phyloP scores from a whole-genome alignment of 2,329 filamentous ascomycete species.

The Aspergillus ochraceoroseus region DNA sequence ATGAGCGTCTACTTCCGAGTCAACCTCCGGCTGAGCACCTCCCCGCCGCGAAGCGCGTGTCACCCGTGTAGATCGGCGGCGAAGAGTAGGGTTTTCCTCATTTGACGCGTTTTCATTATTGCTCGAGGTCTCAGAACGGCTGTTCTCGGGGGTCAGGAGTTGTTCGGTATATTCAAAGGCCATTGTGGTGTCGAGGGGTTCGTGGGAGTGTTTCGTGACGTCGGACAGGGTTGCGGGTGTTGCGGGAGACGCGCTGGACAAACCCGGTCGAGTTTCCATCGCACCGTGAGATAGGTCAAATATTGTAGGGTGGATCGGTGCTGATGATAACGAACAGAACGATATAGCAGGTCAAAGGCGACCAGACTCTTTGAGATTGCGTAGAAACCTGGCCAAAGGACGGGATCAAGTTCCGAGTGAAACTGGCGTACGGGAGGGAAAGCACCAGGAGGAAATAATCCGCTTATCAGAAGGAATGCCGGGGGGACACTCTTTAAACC shows the following conservation, averaged over 20 bases:
- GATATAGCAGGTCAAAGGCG: background rate
- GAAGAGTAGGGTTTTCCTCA: constrained; percentile 32
- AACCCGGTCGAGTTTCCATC: constrained; percentile 30
- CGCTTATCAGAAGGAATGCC: constrained; percentile 12
- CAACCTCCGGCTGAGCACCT: constrained; percentile 26
- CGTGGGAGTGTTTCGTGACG: constrained; percentile 25
- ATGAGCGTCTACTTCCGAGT: constrained; percentile 24
- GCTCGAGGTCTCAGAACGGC: constrained; percentile 43
- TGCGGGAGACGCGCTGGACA: constrained; percentile 31
- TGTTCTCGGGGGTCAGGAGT: constrained; percentile 43
- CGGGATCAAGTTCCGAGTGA: constrained; percentile 6
- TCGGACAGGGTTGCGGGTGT: constrained; percentile 29
- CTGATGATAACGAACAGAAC: background rate
- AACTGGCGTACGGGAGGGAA: constrained; percentile 1
- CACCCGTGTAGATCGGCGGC: constrained; percentile 38
- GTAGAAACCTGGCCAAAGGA: constrained; percentile 1
- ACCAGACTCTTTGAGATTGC: background rate
- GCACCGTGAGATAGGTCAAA: constrained; percentile 3
- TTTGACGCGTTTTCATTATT: constrained; percentile 36
- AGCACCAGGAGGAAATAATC: constrained; percentile 3
- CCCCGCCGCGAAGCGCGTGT: constrained; percentile 38
- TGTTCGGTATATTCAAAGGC: constrained; percentile 37
- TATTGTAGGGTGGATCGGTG: constrained; percentile 7
- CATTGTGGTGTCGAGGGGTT: constrained; percentile 30
- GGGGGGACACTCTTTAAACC: background rate